Evolutionary conservation across 2,329 filamentous ascomycete genomes (phyloP).

Genomic region (Calonectria pteridis): DNA sequence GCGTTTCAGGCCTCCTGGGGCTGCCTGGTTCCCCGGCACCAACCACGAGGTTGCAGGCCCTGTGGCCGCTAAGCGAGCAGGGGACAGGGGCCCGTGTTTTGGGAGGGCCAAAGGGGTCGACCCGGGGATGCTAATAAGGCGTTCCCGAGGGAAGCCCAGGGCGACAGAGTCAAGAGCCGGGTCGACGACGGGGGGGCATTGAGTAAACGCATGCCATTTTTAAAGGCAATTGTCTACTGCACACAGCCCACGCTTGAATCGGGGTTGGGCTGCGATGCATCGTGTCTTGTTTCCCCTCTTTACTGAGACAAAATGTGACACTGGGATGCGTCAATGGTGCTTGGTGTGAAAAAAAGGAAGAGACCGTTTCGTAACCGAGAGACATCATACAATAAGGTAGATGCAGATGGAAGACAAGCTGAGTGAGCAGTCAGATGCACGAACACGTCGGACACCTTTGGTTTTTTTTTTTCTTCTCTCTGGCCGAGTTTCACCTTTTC

Average conservation of each 20-base stretch:
- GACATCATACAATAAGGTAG: not conserved
- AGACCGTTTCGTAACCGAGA: not conserved
- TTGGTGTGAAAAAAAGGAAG: not conserved
- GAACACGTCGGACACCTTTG: conserved; percentile 5
- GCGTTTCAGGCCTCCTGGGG: conserved; percentile 6
- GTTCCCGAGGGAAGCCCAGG: not conserved
- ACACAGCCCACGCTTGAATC: not conserved
- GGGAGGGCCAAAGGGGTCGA: not conserved
- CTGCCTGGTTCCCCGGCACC: conserved; percentile 21
- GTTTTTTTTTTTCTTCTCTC: not conserved
- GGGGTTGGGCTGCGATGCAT: not conserved
- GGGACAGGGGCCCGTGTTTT: conserved; percentile 11
- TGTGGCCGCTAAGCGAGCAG: conserved; percentile 21
- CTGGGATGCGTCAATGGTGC: conserved; percentile 17
- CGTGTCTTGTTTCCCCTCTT: not conserved
- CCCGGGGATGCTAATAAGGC: not conserved
- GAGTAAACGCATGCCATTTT: not conserved
- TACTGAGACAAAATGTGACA: conserved; percentile 19
- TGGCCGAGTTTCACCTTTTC: not conserved
- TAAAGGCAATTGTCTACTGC: not conserved
- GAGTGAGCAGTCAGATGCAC: conserved; percentile 13
- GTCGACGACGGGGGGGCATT: not conserved
- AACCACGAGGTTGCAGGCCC: conserved; percentile 20
- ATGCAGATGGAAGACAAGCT: not conserved
- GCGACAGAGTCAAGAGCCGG: not conserved